Percentiles rank a stretch among this genome's conserved stretches.
phyloP scores from a whole-genome alignment of 345 rosid genomes.

The Erodium maritimum region DNA sequence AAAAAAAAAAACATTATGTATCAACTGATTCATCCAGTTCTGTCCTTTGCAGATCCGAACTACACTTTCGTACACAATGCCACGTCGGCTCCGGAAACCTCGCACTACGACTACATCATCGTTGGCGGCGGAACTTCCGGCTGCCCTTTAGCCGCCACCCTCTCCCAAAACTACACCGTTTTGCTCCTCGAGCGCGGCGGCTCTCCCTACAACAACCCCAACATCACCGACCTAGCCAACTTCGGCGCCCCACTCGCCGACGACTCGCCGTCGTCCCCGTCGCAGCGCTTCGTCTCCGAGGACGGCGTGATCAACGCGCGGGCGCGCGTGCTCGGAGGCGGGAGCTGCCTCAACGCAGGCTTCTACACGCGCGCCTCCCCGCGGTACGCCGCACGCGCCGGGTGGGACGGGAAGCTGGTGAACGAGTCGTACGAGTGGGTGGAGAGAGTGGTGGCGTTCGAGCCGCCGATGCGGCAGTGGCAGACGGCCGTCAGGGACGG shows the following conservation, averaged over 20 bases:
- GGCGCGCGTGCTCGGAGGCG: slow-evolving; percentile 63
- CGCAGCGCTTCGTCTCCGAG: slow-evolving; percentile 57
- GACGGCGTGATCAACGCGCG: slow-evolving; percentile 69
- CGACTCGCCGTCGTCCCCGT: slow-evolving; percentile 36
- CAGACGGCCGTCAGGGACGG: slow-evolving; percentile 70
- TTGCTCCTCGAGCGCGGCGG: slow-evolving; percentile 68
- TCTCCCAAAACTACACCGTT: slow-evolving; percentile 45
- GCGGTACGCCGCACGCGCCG: slow-evolving; percentile 33
- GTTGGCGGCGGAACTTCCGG: slow-evolving; percentile 82
- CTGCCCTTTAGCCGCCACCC: slow-evolving; percentile 70
- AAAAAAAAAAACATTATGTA: too few relatives aligned
- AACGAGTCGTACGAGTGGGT: slow-evolving; percentile 55
- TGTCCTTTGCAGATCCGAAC: slow-evolving; percentile 21
- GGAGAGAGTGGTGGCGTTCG: slow-evolving; percentile 45
- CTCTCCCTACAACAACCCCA: slow-evolving; percentile 49
- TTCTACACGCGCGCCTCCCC: slow-evolving; percentile 46
- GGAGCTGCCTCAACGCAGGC: slow-evolving; percentile 54
- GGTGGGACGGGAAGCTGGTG: slow-evolving; percentile 43
- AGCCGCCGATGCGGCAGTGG: slow-evolving; percentile 44
- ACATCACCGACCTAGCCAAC: slow-evolving; percentile 30
- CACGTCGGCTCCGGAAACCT: slow-evolving; percentile 17
- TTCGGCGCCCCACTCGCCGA: slow-evolving; percentile 48
- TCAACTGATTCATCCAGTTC: too few relatives aligned
- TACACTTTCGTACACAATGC: slow-evolving; percentile 37
- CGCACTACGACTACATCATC: slow-evolving; percentile 47